These are phyloP conservation scores for Tetrapyrgos nigripes DNA, from an alignment of 1,284 basidiomycete species.

Conservation along the genomic window DNA sequence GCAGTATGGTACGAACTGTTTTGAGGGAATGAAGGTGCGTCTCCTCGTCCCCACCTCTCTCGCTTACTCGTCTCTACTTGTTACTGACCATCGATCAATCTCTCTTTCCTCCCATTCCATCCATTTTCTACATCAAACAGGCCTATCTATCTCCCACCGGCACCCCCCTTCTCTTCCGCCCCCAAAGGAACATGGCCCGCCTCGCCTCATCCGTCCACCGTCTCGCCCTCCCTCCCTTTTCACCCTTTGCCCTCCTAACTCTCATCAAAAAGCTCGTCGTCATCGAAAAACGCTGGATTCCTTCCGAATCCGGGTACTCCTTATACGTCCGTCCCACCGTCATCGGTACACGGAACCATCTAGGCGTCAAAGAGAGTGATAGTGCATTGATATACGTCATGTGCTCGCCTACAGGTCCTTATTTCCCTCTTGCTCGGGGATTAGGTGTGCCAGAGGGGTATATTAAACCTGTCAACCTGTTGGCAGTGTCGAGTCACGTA, in stretches of 20 bases:
- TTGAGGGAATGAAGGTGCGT: slow-evolving; percentile 11
- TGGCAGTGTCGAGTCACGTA: slow-evolving; percentile 72
- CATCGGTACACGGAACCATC: slow-evolving; percentile 74
- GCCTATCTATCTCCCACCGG: slow-evolving; percentile 33
- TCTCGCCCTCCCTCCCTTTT: slow-evolving; percentile 72
- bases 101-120: slow-evolving; percentile 32
- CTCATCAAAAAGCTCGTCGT: slow-evolving; percentile 75
- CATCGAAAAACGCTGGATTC: slow-evolving; percentile 81
- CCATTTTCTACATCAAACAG: slow-evolving; percentile 59
- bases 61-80: background rate
- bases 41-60: background rate
- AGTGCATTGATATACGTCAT: slow-evolving; percentile 79
- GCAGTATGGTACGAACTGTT: background rate
- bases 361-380: slow-evolving; percentile 75
- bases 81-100: slow-evolving; percentile 17
- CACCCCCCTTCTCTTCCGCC: slow-evolving; percentile 44
- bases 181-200: slow-evolving; percentile 83
- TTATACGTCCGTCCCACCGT: slow-evolving; percentile 85
- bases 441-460: background rate
- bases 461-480: slow-evolving; percentile 72
- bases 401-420: slow-evolving; percentile 71
- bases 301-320: slow-evolving; percentile 68
- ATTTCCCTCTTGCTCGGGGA: slow-evolving; percentile 63
- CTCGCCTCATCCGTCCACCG: slow-evolving; percentile 67
- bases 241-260: slow-evolving; percentile 64